Evolutionary conservation across 2,329 filamentous ascomycete genomes (phyloP).

Genomic region (Colletotrichum graminicola): DNA sequence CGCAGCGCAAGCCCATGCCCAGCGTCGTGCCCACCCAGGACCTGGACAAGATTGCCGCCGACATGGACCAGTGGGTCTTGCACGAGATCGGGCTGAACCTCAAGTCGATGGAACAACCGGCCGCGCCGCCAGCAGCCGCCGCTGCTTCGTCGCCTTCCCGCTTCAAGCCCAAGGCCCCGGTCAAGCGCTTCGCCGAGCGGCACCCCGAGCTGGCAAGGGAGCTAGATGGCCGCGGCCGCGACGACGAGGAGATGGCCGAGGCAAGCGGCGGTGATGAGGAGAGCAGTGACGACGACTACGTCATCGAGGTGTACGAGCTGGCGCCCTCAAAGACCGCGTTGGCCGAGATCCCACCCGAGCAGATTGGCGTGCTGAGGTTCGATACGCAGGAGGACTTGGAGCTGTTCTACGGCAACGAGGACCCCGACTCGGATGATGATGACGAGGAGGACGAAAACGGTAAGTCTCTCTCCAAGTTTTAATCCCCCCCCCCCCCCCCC

Average conservation of each 20-base stretch:
- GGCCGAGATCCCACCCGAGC: slow-evolving; percentile 60
- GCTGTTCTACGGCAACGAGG: slow-evolving; percentile 70
- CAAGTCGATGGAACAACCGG: slow-evolving; percentile 59
- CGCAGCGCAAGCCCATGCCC: slow-evolving; percentile 43
- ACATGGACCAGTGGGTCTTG: slow-evolving; percentile 71
- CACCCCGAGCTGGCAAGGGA: slow-evolving; percentile 58
- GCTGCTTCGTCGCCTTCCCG: slow-evolving; percentile 46
- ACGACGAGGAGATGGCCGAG: slow-evolving; percentile 53
- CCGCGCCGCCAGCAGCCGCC: slow-evolving; percentile 31
- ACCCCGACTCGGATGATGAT: slow-evolving; percentile 73
- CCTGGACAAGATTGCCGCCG: slow-evolving; percentile 63
- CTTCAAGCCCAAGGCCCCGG: slow-evolving; percentile 68
- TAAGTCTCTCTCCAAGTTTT: slow-evolving; percentile 48
- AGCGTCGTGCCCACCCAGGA: slow-evolving; percentile 55
- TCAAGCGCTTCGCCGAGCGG: slow-evolving; percentile 67
- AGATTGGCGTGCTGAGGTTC: slow-evolving; percentile 68
- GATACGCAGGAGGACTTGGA: slow-evolving; percentile 70
- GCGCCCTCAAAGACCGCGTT: slow-evolving; percentile 66
- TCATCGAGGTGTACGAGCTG: slow-evolving; percentile 74
- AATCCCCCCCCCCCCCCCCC: not conserved
- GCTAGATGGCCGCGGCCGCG: slow-evolving; percentile 44
- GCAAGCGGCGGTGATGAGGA: slow-evolving; percentile 57
- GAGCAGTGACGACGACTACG: slow-evolving; percentile 67
- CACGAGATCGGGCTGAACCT: slow-evolving; percentile 68
- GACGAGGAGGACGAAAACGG: slow-evolving; percentile 77